phyloP scores from a whole-genome alignment of 2,329 filamentous ascomycete genomes.

The Boeremia exigua region DNA sequence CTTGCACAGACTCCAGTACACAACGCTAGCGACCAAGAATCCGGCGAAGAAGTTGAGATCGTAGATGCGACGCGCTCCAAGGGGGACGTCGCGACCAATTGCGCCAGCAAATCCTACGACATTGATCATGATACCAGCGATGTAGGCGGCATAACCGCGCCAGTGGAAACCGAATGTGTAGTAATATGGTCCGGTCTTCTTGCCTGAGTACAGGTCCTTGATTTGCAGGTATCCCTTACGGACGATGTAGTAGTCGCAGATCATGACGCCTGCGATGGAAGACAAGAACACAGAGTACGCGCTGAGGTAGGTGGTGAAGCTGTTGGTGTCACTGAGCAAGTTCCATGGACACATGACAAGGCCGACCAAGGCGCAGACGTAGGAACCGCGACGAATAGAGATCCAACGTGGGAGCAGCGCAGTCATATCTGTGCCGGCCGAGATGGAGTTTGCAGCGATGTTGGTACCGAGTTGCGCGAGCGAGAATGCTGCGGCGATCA shows the following conservation, averaged over 20 bases:
- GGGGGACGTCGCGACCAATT: slow-evolving; percentile 73
- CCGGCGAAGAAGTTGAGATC: slow-evolving; percentile 90
- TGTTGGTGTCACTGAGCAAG: slow-evolving; percentile 74
- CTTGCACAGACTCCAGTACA: slow-evolving; percentile 75
- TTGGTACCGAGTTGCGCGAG: slow-evolving; percentile 86
- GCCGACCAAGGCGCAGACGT: slow-evolving; percentile 80
- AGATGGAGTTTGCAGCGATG: slow-evolving; percentile 85
- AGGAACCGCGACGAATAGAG: slow-evolving; percentile 85
- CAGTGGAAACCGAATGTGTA: slow-evolving; percentile 77
- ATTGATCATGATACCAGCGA: slow-evolving; percentile 84
- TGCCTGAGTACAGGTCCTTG: slow-evolving; percentile 78
- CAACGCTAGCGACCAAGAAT: slow-evolving; percentile 69
- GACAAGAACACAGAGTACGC: slow-evolving; percentile 95
- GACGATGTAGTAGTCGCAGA: slow-evolving; percentile 86
- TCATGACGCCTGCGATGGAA: slow-evolving; percentile 89
- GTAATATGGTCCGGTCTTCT: slow-evolving; percentile 72
- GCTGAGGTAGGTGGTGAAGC: slow-evolving; percentile 89
- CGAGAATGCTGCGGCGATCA: slow-evolving; percentile 60
- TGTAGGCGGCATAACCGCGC: slow-evolving; percentile 83
- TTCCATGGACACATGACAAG: slow-evolving; percentile 89
- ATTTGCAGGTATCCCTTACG: slow-evolving; percentile 81
- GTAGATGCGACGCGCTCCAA: slow-evolving; percentile 84
- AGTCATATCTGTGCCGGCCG: slow-evolving; percentile 82
- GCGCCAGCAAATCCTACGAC: slow-evolving; percentile 90
- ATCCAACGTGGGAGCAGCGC: slow-evolving; percentile 79